Evolutionary conservation across 164 flowering plant species (phyloP), one percentile per base, ranked within the genome.

Genomic region (Aristolochia californica): DNA sequence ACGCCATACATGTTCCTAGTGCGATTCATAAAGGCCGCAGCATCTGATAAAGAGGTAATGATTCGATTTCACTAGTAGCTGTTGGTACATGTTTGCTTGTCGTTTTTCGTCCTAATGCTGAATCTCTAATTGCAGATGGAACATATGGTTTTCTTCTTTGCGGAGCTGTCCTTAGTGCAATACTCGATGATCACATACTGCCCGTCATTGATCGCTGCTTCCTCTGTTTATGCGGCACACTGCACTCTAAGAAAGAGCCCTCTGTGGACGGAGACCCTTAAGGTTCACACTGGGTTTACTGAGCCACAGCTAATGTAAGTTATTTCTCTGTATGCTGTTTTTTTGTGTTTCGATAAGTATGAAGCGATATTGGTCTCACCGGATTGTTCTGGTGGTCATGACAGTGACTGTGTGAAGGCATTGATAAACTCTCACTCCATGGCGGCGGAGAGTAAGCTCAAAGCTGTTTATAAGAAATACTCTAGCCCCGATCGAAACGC

Each of bases 151-250:
- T 77, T 75, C 70, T 86, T 80, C 48, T 65, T 81, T 2, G 84
- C 90, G 5, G 97, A 93, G 64, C 63, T 93, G 43, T 90, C 91
- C 0, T 45, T 85, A 68, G 77, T 83, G 88, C 75, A 87, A 18
- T 93, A 93, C 60, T 75, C 55, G 20, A 73, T 77, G 24, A 56
- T 52, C 27, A 48, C 61, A 48, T 83, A 70, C 70, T 63, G 77
- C 62, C 88, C 96, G 43, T 93, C 97, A 1, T 74, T 87, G 91
- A 62, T 89, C 12, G 88, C 97, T n/a, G 99, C 99, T 53, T 75
- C 97, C 16, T 95, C 97, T 10, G 95, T 89, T 54, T 89, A 83
- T 60, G 97, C 82, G 0, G 97, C 99, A 8, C 72, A 83, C 0
- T 73, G 80, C 72, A 80, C 90, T 11, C 72, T 93, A 7, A 72